Percentiles rank a stretch among this genome's conserved stretches.
These are phyloP conservation scores for Globisporangium nagaii DNA, from an alignment of 352 stramenopile genomes.

Conservation along the genomic window DNA sequence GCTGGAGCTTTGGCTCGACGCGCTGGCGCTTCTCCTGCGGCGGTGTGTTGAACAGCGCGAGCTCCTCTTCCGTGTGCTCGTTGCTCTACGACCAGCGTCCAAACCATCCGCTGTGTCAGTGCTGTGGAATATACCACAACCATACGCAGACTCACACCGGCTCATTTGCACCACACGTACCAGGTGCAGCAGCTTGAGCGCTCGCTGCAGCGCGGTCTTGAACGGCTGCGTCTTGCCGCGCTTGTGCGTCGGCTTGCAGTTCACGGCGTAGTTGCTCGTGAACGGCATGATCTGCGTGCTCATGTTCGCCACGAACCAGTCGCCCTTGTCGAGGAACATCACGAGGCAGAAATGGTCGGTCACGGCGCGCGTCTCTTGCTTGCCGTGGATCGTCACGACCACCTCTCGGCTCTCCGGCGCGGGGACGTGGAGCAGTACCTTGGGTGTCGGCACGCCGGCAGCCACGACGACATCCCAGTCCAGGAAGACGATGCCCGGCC, in stretches of 20 bases:
- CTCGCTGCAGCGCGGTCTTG: slow-evolving; percentile 25
- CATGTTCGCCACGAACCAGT: slow-evolving; percentile 44
- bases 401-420: slow-evolving; percentile 20
- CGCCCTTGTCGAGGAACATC: slow-evolving; percentile 68
- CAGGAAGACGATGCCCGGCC: slow-evolving; percentile 71
- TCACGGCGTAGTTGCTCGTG: slow-evolving; percentile 38
- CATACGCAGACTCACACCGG: neutral
- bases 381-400: slow-evolving; percentile 15
- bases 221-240: slow-evolving; percentile 15
- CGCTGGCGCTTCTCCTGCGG: slow-evolving; percentile 30
- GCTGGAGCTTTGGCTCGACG: slow-evolving; percentile 12
- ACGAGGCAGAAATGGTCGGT: slow-evolving; percentile 30
- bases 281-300: slow-evolving; percentile 38
- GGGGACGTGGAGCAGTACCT: slow-evolving; percentile 32
- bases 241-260: slow-evolving; percentile 21
- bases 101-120: too few species aligned
- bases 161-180: slow-evolving; percentile 17
- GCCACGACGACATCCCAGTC: slow-evolving; percentile 44
- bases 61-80: slow-evolving; percentile 22
- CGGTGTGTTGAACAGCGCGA: slow-evolving; percentile 26
- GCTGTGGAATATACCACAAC: too few species aligned
- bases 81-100: slow-evolving; percentile 16
- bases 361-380: slow-evolving; percentile 3
- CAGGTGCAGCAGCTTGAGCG: slow-evolving; percentile 37
- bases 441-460: slow-evolving; percentile 33